Evolutionary conservation across 371 early-diverging fungal genomes (phyloP), one percentile per base, ranked within the genome.

Genomic region (Apophysomyces variabilis): DNA sequence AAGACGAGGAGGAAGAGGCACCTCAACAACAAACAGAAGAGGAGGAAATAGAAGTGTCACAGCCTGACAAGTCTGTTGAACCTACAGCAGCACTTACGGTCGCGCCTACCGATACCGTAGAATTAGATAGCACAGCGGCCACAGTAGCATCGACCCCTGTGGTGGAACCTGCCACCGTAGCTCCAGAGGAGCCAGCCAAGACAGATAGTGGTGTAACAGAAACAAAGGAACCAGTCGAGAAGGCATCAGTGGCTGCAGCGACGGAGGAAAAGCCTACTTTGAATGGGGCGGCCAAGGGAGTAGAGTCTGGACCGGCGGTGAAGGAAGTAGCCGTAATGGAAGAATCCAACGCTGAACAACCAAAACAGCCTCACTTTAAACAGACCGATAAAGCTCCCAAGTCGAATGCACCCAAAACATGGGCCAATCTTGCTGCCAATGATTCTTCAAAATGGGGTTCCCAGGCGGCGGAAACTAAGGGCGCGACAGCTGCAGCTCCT

Each of bases 401-500:
- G 50, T 38, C 38, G 41, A 60, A 50, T 21, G 69, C 67, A 37
- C 76, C 78, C 11, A 80, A 74, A 62, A 78, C 84, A 11, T 84
- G 84, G 84, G 84, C 84, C 36, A 78, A 76, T 38, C 50, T 79
- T 9, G 81, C 79, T 13, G 78, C 84, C 39, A 74, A 71, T 13
- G 71, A 77, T 65, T 62, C 69, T 26, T 61, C 57, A 32, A 77
- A 76, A 71, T 78, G 80, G 80, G 79, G 66, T 46, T 65, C 54
- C 41, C 74, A 76, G 38, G 74, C 60, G 38, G 56, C 74, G 9
- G 67, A 76, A n/a, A 65, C 76, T 45, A 78, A 74, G 50, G 54
- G 35, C 11, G 77, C 70, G 7, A 46, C 72, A 0, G 73, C 70
- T 16, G 66, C 75, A 13, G 69, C 72, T 26, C 14, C 70, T 36